A percentile compares a stretch with the other conserved stretches of the same genome.
phyloP scores from a whole-genome alignment of 139 green algal species.

The Pleodorina starrii region DNA sequence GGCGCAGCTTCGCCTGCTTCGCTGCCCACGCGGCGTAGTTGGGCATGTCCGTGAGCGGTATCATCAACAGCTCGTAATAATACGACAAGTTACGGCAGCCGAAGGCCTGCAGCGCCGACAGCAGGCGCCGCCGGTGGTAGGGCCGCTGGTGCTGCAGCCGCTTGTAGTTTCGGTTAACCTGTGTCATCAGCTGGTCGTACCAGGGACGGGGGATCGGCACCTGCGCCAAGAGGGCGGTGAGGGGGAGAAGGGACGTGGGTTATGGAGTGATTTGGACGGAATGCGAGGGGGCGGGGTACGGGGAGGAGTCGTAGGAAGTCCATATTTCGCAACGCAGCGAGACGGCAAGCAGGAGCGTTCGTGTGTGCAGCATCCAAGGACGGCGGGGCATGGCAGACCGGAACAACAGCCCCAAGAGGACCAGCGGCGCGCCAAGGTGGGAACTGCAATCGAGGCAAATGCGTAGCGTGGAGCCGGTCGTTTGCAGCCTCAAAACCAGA shows the following conservation, averaged over 20 bases:
- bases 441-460: no score
- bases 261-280: neutral
- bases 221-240: neutral
- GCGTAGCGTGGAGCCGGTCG: no score
- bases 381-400: no score
- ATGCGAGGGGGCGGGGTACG: no score
- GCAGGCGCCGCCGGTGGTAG: slow-evolving; percentile 42
- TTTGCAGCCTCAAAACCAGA: no score
- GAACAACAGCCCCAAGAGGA: no score
- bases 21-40: slow-evolving; percentile 2
- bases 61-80: slow-evolving; percentile 1
- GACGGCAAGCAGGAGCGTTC: no score
- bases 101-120: slow-evolving; percentile 20
- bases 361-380: no score
- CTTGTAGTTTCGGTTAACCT: neutral
- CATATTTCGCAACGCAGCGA: no score
- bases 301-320: no score
- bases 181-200: neutral
- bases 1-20: neutral
- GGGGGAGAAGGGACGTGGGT: neutral
- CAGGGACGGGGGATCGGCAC: slow-evolving; percentile 26
- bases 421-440: no score
- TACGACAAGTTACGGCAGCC: neutral
- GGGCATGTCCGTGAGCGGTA: slow-evolving; percentile 34
- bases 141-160: slow-evolving; percentile 38